phyloP scores from a whole-genome alignment of 2,329 filamentous ascomycete genomes.

The Colletotrichum echinochloae region DNA sequence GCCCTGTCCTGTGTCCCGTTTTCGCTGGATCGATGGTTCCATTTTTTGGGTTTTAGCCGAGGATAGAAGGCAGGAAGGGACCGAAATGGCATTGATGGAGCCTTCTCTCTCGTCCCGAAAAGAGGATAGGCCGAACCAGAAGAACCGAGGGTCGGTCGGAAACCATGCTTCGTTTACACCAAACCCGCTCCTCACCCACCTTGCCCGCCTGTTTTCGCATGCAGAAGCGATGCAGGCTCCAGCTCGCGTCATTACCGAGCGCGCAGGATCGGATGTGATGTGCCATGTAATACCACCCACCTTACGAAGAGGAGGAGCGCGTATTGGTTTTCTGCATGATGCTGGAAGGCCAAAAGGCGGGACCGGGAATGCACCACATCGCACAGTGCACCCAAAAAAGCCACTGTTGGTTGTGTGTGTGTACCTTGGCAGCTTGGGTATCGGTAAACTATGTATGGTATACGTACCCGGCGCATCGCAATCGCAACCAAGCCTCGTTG shows the following conservation, averaged over 20 bases:
- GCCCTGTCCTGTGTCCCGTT: no score
- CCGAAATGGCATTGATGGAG: slow-evolving; percentile 19
- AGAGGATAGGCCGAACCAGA: not conserved
- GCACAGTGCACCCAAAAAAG: not conserved
- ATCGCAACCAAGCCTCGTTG: slow-evolving; percentile 7
- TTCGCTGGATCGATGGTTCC: not conserved
- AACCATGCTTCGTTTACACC: not conserved
- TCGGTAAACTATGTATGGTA: not conserved
- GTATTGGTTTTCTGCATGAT: not conserved
- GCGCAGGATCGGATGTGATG: not conserved
- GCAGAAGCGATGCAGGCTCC: slow-evolving; percentile 3
- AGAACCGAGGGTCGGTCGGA: slow-evolving; percentile 8
- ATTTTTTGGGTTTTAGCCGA: not conserved
- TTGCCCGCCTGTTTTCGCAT: not conserved
- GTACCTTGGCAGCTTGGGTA: no score
- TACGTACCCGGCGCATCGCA: not conserved
- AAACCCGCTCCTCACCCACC: slow-evolving; percentile 10
- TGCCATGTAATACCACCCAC: no score
- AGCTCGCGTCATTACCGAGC: slow-evolving; percentile 23
- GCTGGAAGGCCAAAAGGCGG: not conserved
- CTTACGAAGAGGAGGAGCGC: not conserved
- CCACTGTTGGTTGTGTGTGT: not conserved
- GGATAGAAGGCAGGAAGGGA: slow-evolving; percentile 8
- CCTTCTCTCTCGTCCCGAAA: not conserved
- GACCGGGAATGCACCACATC: not conserved